Evolutionary conservation across 805 yeast species (phyloP).

Genomic region (Cyberlindnera japonica): DNA sequence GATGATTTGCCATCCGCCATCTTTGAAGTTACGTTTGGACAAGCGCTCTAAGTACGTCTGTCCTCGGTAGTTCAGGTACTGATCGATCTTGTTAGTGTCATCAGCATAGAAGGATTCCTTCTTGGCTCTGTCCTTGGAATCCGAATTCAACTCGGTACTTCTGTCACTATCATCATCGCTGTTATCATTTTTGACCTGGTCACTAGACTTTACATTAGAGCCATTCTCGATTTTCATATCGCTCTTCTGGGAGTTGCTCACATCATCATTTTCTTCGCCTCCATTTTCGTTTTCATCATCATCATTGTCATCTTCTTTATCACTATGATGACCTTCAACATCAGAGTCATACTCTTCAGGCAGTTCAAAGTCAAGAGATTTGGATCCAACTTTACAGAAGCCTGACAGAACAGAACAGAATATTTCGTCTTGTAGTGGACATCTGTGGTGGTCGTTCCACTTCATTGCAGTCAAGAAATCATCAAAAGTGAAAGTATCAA

Average conservation of each 20-base stretch:
- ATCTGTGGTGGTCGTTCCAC: slow-evolving; percentile 43
- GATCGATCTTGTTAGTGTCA: slow-evolving; percentile 29
- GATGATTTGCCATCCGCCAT: slow-evolving; percentile 83
- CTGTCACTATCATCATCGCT: background rate
- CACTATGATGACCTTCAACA: slow-evolving; percentile 24
- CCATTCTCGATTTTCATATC: no score
- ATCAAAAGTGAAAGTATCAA: slow-evolving; percentile 80
- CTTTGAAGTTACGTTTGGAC: slow-evolving; percentile 67
- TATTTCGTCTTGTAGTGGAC: slow-evolving; percentile 58
- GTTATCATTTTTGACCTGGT: slow-evolving; percentile 3
- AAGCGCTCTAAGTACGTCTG: slow-evolving; percentile 76
- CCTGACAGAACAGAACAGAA: slow-evolving; percentile 62
- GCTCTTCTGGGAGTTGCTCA: no score
- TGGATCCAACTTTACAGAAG: slow-evolving; percentile 44
- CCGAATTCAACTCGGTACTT: slow-evolving; percentile 15
- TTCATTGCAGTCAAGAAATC: slow-evolving; percentile 53
- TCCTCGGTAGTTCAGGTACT: slow-evolving; percentile 51
- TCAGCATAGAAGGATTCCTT: slow-evolving; percentile 16
- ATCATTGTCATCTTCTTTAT: slow-evolving; percentile 21
- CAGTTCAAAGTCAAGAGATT: slow-evolving; percentile 30
- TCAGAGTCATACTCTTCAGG: slow-evolving; percentile 24
- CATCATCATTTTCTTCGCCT: background rate
- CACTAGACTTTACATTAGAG: no score
- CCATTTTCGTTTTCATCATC: background rate
- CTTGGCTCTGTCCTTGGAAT: slow-evolving; percentile 17